Evolutionary conservation across 1,284 basidiomycete genomes (phyloP), one percentile per base, ranked within the genome.

Genomic region (Boletellus sp.): DNA sequence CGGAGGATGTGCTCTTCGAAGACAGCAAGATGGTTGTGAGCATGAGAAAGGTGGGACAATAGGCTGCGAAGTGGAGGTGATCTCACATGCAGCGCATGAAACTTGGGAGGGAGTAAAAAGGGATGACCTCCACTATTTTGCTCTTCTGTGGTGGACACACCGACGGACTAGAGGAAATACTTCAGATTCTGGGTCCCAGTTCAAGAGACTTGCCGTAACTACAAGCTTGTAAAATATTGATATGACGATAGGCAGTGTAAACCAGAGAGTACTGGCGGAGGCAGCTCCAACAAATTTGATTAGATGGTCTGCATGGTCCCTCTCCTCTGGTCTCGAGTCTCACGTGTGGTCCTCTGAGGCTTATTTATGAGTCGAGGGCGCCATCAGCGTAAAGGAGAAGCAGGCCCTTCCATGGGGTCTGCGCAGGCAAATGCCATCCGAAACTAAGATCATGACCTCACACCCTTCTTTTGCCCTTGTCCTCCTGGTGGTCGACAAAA

Each of bases 391-490:
- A 84, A 23, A 96, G 66, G 19, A 93, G 74, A 5, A 97, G 69
- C 16, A 97, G 66, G 23, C 91, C 90, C 64, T 95, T 94, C 94
- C 94, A 97, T 4, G 94, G 94, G n/a, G 83, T 76, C 9, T 96
- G 72, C 9, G 78, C 70, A 6, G 87, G 86, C 1, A 90, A 70
- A 33, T 76, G 73, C 82, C 85, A 87, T 1, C 84, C 85, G 50
- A 80, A 72, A 55, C 68, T 74, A 68, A 87, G 73, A 40, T 84
- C 82, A 21, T 71, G 72, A n/a, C 82, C 84, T 87, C 87, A 87
- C 5, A 72, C 66, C 43, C 74, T 77, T 29, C 73, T 70, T 36
- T 76, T 78, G 1, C 78, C 78, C 16, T 76, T 70, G 25, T 82
- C 81, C 33, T 78, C 78, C 19, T 68, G 69, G 25, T 63, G 60